Evolutionary conservation across 2,329 filamentous ascomycete genomes (phyloP).

Genomic region (Trichoderma guizhouense): DNA sequence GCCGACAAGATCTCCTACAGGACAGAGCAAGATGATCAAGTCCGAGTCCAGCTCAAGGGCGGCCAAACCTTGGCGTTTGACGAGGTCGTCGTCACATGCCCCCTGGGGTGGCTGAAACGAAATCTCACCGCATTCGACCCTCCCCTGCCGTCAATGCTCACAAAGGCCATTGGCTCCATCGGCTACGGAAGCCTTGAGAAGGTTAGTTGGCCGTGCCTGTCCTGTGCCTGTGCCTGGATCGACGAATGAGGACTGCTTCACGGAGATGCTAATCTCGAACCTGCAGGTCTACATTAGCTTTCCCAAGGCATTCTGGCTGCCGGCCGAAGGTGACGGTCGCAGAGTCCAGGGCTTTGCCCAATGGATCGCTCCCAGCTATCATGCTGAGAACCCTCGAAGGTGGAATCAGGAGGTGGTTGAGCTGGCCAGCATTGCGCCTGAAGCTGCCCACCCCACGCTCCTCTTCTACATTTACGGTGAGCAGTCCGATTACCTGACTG

Average conservation of each 20-base stretch:
- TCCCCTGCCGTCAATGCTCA: conserved; percentile 53
- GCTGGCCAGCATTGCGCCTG: conserved; percentile 60
- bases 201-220: conserved; percentile 34
- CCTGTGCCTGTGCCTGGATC: background rate
- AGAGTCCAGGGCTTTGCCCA: conserved; percentile 66
- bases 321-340: conserved; percentile 37
- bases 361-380: conserved; percentile 71
- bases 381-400: conserved; percentile 53
- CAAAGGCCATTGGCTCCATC: conserved; percentile 59
- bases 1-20: conserved; percentile 42
- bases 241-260: background rate
- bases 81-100: conserved; percentile 64
- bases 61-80: conserved; percentile 55
- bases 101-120: conserved; percentile 65
- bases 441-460: conserved; percentile 70
- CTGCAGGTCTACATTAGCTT: conserved; percentile 63
- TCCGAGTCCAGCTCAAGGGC: conserved; percentile 45
- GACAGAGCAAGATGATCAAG: conserved; percentile 29
- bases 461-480: conserved; percentile 77
- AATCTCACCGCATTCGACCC: conserved; percentile 60
- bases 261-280: background rate
- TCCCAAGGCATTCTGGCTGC: conserved; percentile 69
- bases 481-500: conserved; percentile 54
- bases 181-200: conserved; percentile 72
- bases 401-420: conserved; percentile 80